These are phyloP conservation scores for Parastagonospora nodorum DNA, from an alignment of 2,329 filamentous ascomycete species.

Conservation along the genomic window DNA sequence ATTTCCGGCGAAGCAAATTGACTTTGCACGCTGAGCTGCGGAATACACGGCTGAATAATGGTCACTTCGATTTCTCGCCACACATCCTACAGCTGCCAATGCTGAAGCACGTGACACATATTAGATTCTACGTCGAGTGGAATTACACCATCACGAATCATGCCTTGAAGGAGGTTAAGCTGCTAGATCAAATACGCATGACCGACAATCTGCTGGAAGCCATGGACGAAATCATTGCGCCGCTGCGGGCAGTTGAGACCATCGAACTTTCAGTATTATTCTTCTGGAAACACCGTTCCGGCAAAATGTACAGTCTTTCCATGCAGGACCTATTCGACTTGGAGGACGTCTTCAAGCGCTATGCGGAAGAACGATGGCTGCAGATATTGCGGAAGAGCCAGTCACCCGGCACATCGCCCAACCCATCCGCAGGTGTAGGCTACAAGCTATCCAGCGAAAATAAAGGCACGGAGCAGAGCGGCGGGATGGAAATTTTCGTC, in stretches of 20 bases:
- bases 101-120: conserved; percentile 33
- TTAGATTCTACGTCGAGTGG: conserved; percentile 44
- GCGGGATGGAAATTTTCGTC: conserved; percentile 45
- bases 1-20: conserved; percentile 35
- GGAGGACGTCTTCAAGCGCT: conserved; percentile 41
- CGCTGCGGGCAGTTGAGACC: conserved; percentile 29
- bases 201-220: conserved; percentile 35
- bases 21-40: conserved; percentile 42
- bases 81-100: conserved; percentile 39
- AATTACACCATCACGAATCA: conserved; percentile 36
- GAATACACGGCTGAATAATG: conserved; percentile 35
- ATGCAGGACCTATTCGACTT: conserved; percentile 45
- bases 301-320: conserved; percentile 40
- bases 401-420: conserved; percentile 20
- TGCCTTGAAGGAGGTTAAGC: conserved; percentile 15
- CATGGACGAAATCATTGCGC: conserved; percentile 37
- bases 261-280: conserved; percentile 42
- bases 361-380: conserved; percentile 40
- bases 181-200: conserved; percentile 39
- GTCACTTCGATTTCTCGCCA: conserved; percentile 41
- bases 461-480: conserved; percentile 40
- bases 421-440: conserved; percentile 36
- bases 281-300: conserved; percentile 41
- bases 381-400: conserved; percentile 31
- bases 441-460: conserved; percentile 41